Conservation (phyloP, 2,329 filamentous ascomycete species). For the Fusarium nanum region DNA sequence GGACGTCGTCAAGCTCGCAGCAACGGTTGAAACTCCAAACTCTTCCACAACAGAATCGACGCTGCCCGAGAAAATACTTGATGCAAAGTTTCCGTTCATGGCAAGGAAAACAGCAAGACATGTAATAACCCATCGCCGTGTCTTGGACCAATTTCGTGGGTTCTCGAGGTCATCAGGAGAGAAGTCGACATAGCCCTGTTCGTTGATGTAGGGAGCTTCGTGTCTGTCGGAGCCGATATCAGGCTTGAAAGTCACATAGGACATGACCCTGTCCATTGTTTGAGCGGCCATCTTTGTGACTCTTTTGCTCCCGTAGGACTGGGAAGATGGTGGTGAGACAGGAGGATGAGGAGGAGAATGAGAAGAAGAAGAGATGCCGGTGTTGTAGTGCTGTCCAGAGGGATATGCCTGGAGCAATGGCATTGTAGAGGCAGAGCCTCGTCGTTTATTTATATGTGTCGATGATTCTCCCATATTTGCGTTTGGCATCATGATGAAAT, state of each 20-base stretch:
- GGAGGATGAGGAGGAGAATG: neutral
- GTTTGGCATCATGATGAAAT: conserved; percentile 12
- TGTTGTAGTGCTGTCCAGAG: neutral
- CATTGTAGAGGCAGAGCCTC: neutral
- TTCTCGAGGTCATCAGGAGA: conserved; percentile 62
- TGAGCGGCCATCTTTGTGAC: neutral
- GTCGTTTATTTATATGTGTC: conserved; percentile 14
- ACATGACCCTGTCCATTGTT: neutral
- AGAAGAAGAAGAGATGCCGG: neutral
- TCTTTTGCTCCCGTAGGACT: neutral
- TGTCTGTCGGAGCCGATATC: neutral
- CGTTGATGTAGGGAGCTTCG: conserved; percentile 58
- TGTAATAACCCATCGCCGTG: conserved; percentile 57
- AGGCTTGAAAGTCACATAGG: conserved; percentile 16
- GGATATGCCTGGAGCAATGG: neutral
- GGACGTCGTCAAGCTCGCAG: conserved; percentile 62
- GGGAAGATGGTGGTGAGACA: neutral
- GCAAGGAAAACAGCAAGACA: conserved; percentile 59
- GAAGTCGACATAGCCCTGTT: conserved; percentile 64
- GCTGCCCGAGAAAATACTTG: conserved; percentile 51
- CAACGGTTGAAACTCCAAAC: conserved; percentile 61
- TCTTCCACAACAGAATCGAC: conserved; percentile 46
- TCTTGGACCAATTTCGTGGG: conserved; percentile 60
- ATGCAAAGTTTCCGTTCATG: conserved; percentile 66
- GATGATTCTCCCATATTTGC: neutral